These are phyloP conservation scores for Cudoniella acicularis DNA, from an alignment of 495 filamentous ascomycete species.

Conservation along the genomic window DNA sequence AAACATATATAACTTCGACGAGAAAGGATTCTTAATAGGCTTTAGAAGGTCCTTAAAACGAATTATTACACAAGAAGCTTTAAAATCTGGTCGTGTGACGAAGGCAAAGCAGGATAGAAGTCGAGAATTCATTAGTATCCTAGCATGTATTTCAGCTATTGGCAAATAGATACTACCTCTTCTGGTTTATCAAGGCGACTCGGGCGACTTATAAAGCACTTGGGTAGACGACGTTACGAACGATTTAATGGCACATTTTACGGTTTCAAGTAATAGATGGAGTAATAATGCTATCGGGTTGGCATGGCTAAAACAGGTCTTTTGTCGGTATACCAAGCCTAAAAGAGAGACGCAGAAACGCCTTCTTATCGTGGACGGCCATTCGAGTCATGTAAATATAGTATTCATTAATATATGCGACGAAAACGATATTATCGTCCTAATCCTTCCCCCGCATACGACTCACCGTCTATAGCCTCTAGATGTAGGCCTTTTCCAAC, in stretches of 20 bases:
- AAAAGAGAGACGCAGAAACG: not conserved
- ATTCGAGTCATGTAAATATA: conserved; percentile 18
- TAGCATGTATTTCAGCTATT: conserved; percentile 9
- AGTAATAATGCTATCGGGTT: not conserved
- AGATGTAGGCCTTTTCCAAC: conserved; percentile 14
- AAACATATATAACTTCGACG: conserved; percentile 7
- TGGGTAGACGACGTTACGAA: not conserved
- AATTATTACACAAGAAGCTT: conserved; percentile 19
- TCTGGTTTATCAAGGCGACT: conserved; percentile 8
- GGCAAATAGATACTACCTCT: conserved; percentile 1
- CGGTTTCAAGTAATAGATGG: not conserved
- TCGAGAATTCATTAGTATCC: conserved; percentile 1
- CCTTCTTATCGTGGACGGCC: conserved; percentile 12
- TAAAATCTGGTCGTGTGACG: conserved; percentile 2
- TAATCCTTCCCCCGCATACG: conserved; percentile 14
- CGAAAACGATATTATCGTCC: conserved; percentile 6
- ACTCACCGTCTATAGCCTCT: conserved; percentile 13
- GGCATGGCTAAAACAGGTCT: conserved; percentile 1
- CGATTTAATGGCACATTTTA: not conserved
- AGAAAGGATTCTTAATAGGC: conserved; percentile 9
- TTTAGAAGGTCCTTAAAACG: conserved; percentile 22
- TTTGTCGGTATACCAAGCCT: conserved; percentile 4
- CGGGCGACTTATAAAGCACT: not conserved
- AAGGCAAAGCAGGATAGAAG: conserved; percentile 3
- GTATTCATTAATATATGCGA: conserved; percentile 5